Evolutionary conservation across 1,139 yeast genomes (phyloP).

Genomic region (Meyerozyma athensensis): DNA sequence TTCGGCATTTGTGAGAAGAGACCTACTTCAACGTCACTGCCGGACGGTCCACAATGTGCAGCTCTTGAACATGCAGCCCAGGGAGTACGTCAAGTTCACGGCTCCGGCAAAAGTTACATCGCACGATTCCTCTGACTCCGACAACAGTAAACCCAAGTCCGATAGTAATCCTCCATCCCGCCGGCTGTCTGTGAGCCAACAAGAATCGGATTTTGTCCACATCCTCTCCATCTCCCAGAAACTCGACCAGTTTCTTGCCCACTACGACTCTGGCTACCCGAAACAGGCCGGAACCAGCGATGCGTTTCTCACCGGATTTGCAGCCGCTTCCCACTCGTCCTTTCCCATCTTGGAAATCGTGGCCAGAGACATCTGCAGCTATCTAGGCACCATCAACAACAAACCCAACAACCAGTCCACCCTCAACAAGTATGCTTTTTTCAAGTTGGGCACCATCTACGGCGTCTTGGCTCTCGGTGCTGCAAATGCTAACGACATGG

Average conservation of each 20-base stretch:
- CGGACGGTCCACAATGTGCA: slow-evolving; percentile 64
- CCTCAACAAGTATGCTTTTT: slow-evolving; percentile 1
- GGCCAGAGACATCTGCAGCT: slow-evolving; percentile 1
- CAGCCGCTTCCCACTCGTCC: not conserved
- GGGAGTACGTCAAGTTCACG: not conserved
- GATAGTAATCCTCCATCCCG: slow-evolving; percentile 2
- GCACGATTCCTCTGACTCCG: slow-evolving; percentile 8
- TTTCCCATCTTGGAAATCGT: not conserved
- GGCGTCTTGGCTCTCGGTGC: slow-evolving; percentile 4
- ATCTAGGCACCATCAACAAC: slow-evolving; percentile 2
- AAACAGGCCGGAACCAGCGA: slow-evolving; percentile 2
- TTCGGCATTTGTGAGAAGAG: slow-evolving; percentile 72
- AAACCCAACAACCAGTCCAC: not conserved
- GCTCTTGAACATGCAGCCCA: slow-evolving; percentile 10
- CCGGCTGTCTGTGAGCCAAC: slow-evolving; percentile 5
- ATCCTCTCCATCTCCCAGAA: slow-evolving; percentile 33
- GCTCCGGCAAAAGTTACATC: slow-evolving; percentile 1
- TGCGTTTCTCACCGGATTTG: slow-evolving; percentile 3
- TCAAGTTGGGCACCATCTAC: slow-evolving; percentile 4
- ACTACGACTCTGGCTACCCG: slow-evolving; percentile 14
- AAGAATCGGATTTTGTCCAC: slow-evolving; percentile 25
- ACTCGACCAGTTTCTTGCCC: slow-evolving; percentile 19
- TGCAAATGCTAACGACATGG: slow-evolving; percentile 1
- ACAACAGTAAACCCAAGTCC: slow-evolving; percentile 6
- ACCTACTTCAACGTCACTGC: slow-evolving; percentile 69